phyloP scores from a whole-genome alignment of 2,329 filamentous ascomycete species.

The Epichloe uncinata region DNA sequence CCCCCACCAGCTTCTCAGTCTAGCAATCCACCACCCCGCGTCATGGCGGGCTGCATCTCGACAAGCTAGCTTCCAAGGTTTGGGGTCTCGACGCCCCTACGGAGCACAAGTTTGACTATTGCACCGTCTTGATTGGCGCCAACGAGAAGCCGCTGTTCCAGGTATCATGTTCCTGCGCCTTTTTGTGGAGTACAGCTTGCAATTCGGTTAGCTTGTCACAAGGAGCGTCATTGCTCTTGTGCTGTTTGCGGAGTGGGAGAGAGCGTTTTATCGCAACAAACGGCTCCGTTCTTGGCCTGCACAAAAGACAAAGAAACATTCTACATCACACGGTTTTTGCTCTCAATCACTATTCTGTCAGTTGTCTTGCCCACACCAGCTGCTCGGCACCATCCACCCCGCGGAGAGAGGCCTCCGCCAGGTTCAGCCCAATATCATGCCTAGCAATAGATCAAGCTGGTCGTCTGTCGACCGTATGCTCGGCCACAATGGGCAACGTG shows the following conservation, averaged over 20 bases:
- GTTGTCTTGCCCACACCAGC: neutral
- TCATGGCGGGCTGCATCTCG: neutral
- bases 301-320: no score
- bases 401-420: neutral
- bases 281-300: no score
- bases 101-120: neutral
- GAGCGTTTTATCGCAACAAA: neutral
- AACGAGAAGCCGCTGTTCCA: neutral
- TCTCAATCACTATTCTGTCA: no score
- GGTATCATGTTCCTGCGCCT: no score
- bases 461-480: constrained; percentile 19
- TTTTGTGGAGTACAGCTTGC: neutral
- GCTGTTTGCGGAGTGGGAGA: neutral
- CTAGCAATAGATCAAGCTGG: constrained; percentile 15
- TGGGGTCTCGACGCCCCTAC: neutral
- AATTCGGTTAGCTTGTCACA: neutral
- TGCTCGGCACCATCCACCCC: neutral
- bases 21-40: neutral
- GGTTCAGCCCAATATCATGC: constrained; percentile 5
- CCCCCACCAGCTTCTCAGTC: no score
- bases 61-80: neutral
- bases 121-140: neutral
- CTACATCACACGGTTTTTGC: no score
- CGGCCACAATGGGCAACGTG: constrained; percentile 10
- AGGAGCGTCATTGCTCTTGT: neutral